Evolutionary conservation across 2,329 filamentous ascomycete genomes (phyloP).

Genomic region (Penicillium paneum): DNA sequence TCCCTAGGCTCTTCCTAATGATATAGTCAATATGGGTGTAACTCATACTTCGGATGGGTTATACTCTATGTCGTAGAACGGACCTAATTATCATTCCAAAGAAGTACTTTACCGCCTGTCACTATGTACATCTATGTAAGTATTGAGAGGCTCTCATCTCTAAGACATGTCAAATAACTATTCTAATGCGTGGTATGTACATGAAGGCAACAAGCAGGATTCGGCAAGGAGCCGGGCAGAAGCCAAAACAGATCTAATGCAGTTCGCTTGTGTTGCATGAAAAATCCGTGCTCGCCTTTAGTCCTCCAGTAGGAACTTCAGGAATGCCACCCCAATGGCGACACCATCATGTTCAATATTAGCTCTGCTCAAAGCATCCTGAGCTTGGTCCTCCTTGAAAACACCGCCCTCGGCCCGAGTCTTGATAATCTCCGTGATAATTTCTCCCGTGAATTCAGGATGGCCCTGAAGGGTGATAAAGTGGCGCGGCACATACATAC

Average conservation of each 20-base stretch:
- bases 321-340: constrained; percentile 67
- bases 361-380: constrained; percentile 66
- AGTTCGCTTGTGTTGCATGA: not conserved
- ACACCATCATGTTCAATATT: constrained; percentile 73
- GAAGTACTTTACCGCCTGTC: not conserved
- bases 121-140: not conserved
- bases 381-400: constrained; percentile 65
- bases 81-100: not conserved
- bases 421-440: constrained; percentile 66
- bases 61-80: not conserved
- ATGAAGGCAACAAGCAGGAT: not conserved
- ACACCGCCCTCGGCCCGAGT: constrained; percentile 64
- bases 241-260: not conserved
- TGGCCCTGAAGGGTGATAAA: constrained; percentile 81
- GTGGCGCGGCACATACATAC: constrained; percentile 66
- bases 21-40: not conserved
- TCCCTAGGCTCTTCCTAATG: not conserved
- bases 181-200: not conserved
- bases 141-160: not conserved
- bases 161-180: not conserved
- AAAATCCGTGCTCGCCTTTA: constrained; percentile 6
- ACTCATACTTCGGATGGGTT: not conserved
- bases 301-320: constrained; percentile 68
- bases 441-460: constrained; percentile 73
- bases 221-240: not conserved